phyloP scores from a whole-genome alignment of 768 basidiomycete species.

The Trametes maxima region DNA sequence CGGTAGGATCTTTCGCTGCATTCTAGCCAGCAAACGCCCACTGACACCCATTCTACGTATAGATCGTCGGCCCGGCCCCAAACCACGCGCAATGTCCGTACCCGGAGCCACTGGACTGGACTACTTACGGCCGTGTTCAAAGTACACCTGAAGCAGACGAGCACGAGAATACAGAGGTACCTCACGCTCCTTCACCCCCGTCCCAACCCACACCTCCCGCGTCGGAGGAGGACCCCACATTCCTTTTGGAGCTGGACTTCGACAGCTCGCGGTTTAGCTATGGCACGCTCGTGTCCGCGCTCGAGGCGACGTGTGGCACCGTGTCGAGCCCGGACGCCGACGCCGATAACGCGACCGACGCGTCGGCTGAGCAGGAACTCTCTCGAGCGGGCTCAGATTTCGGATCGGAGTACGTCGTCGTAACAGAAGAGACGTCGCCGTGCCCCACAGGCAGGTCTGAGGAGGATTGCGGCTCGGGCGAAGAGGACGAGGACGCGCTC shows the following conservation, averaged over 20 bases:
- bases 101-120: background rate
- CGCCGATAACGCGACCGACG: background rate
- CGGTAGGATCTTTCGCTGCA: conserved; percentile 2
- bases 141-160: background rate
- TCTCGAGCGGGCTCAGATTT: background rate
- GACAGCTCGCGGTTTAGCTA: conserved; percentile 10
- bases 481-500: background rate
- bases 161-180: conserved; percentile 1
- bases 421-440: background rate
- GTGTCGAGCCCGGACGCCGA: background rate
- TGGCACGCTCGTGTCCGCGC: conserved; percentile 6
- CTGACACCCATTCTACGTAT: background rate
- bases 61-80: conserved; percentile 1
- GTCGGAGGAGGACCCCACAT: background rate
- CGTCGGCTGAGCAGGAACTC: background rate
- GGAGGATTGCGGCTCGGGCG: background rate
- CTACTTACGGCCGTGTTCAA: background rate
- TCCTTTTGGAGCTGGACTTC: conserved; percentile 8
- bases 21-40: too few species aligned
- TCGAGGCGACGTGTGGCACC: conserved; percentile 3
- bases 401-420: background rate
- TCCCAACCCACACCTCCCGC: background rate
- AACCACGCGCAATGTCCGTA: background rate
- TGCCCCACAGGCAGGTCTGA: background rate
- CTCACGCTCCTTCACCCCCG: background rate